These are phyloP conservation scores for Russula ochroleuca DNA, from an alignment of 768 basidiomycete species.

Conservation along the genomic window DNA sequence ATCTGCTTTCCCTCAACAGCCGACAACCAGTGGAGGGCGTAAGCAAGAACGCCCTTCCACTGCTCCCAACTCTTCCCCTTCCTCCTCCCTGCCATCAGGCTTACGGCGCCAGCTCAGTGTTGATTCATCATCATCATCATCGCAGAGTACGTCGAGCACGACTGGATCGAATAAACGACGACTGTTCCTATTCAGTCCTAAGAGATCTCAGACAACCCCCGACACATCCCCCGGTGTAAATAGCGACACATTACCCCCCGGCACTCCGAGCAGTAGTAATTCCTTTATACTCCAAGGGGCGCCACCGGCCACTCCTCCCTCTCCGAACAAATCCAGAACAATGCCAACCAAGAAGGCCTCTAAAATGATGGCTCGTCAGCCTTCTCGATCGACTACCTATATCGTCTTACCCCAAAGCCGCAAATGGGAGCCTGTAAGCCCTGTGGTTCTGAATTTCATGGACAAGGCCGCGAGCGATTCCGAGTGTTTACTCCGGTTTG, in stretches of 20 bases:
- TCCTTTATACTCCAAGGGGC: neutral
- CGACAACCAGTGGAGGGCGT: neutral
- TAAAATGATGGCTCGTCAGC: neutral
- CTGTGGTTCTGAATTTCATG: neutral
- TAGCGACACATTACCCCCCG: neutral
- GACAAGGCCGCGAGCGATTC: constrained; percentile 5
- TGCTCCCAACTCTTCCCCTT: neutral
- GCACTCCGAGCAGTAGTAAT: neutral
- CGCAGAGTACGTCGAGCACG: neutral
- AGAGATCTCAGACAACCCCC: neutral
- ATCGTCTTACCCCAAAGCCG: neutral
- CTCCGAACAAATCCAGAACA: neutral
- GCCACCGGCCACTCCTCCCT: neutral
- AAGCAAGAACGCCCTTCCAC: neutral
- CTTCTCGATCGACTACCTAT: neutral
- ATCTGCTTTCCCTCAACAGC: neutral
- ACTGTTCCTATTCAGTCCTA: neutral
- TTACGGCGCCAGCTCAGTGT: neutral
- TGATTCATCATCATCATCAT: constrained; percentile 4
- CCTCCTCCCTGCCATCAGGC: neutral
- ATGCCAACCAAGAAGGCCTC: neutral
- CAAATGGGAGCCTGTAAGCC: constrained; percentile 1
- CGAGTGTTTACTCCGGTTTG: constrained; percentile 2
- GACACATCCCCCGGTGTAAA: neutral
- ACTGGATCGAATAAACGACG: neutral